Conservation (phyloP, 441 rosid species). For the Hura crepitans region DNA sequence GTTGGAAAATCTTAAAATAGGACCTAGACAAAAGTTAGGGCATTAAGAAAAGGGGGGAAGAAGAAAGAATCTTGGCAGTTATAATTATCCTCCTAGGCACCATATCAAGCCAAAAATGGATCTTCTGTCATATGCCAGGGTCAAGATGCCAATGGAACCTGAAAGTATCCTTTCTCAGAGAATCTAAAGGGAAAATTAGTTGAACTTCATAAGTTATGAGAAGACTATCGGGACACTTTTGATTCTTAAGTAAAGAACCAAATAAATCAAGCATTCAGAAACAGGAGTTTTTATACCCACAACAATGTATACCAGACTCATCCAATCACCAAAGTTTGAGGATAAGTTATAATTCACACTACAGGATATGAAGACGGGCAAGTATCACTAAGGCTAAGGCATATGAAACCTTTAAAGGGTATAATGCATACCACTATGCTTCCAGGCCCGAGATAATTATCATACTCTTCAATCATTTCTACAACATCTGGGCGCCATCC, state of each 20-base stretch:
- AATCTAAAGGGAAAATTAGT: neutral
- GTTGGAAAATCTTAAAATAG: neutral
- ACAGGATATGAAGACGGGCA: neutral
- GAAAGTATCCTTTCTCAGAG: neutral
- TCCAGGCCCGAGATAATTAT: slow-evolving; percentile 96
- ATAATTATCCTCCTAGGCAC: neutral
- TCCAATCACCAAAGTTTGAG: neutral
- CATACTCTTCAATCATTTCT: slow-evolving; percentile 89
- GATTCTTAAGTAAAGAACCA: neutral
- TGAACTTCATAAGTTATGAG: neutral
- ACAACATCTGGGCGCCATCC: slow-evolving; percentile 92
- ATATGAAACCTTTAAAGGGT: slow-evolving; percentile 1
- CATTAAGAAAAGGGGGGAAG: neutral
- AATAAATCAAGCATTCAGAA: neutral
- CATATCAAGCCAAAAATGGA: neutral
- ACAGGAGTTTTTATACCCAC: neutral
- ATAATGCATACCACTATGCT: slow-evolving; percentile 63
- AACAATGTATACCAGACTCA: neutral
- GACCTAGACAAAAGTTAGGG: neutral
- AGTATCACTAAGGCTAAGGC: neutral
- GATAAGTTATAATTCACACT: neutral
- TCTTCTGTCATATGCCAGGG: neutral
- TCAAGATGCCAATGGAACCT: neutral
- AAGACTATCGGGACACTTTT: neutral
- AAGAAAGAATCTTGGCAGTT: neutral